These are phyloP conservation scores for Clonostachys chloroleuca DNA, from an alignment of 2,329 filamentous ascomycete genomes.

Conservation along the genomic window DNA sequence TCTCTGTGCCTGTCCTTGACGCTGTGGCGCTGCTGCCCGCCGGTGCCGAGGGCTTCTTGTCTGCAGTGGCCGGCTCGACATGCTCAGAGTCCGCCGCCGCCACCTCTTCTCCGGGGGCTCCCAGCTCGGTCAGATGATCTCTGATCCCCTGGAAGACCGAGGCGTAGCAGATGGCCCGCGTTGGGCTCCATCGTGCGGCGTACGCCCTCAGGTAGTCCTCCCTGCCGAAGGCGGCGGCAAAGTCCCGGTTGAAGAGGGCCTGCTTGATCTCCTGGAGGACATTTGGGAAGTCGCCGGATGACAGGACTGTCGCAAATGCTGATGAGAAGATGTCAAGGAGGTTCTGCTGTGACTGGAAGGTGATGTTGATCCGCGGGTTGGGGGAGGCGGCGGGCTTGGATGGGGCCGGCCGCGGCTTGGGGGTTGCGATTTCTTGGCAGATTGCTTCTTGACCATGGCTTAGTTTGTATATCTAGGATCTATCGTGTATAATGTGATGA, in stretches of 20 bases:
- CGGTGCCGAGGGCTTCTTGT: not conserved
- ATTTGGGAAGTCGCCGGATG: constrained; percentile 38
- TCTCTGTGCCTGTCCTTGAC: not conserved
- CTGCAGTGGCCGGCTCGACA: not conserved
- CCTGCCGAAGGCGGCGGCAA: constrained; percentile 70
- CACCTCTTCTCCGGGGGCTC: not conserved
- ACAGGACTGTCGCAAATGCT: constrained; percentile 51
- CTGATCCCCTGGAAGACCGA: constrained; percentile 38
- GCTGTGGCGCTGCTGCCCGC: too few relatives aligned
- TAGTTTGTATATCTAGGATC: too few relatives aligned
- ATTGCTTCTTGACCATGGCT: constrained; percentile 1
- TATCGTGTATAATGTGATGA: too few relatives aligned
- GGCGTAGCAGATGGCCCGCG: constrained; percentile 78
- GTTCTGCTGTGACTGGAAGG: constrained; percentile 49
- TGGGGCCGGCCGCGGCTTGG: not conserved
- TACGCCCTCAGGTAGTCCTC: constrained; percentile 75
- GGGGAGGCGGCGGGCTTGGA: not conserved
- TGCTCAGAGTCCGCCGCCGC: constrained; percentile 3
- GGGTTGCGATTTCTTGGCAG: not conserved
- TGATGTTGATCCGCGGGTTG: not conserved
- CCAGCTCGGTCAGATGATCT: constrained; percentile 21
- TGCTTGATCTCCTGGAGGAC: constrained; percentile 79
- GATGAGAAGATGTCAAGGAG: constrained; percentile 70
- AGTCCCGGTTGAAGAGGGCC: constrained; percentile 83
- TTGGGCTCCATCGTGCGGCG: constrained; percentile 86